Percentiles rank a stretch among this genome's conserved stretches.
Evolutionary conservation across 116 monocot genomes (phyloP).

Genomic region (Cymodocea nodosa): DNA sequence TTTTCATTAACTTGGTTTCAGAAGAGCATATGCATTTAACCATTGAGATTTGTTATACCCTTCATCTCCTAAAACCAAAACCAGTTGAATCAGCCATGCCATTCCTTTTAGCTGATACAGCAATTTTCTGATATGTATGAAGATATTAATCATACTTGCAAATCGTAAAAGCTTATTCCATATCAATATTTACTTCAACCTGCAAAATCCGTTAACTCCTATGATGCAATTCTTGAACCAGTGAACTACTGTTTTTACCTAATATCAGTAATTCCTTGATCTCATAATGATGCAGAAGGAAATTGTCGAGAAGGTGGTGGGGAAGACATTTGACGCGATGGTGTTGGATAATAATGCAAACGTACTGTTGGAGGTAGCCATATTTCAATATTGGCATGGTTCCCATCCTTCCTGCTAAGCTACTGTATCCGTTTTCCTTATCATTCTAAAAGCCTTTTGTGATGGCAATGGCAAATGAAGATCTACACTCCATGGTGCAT

Average conservation of each 20-base stretch:
- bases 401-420: background rate
- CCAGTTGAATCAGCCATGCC: no score
- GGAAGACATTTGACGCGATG: slow-evolving; percentile 58
- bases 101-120: no score
- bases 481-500: slow-evolving; percentile 83
- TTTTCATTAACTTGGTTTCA: background rate
- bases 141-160: no score
- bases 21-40: background rate
- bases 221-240: no score
- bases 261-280: background rate
- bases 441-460: background rate
- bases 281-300: slow-evolving; percentile 31
- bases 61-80: no score
- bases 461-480: slow-evolving; percentile 18
- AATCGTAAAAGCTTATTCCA: no score
- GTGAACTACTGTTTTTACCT: no score
- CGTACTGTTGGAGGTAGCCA: slow-evolving; percentile 91
- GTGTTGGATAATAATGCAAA: slow-evolving; percentile 58
- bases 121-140: no score
- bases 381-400: background rate
- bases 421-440: background rate
- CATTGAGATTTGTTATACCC: background rate
- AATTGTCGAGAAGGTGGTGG: slow-evolving; percentile 68
- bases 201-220: no score
- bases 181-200: no score